Conservation (phyloP, 2,329 filamentous ascomycete genomes). For the Pestalotiopsis sp. region DNA sequence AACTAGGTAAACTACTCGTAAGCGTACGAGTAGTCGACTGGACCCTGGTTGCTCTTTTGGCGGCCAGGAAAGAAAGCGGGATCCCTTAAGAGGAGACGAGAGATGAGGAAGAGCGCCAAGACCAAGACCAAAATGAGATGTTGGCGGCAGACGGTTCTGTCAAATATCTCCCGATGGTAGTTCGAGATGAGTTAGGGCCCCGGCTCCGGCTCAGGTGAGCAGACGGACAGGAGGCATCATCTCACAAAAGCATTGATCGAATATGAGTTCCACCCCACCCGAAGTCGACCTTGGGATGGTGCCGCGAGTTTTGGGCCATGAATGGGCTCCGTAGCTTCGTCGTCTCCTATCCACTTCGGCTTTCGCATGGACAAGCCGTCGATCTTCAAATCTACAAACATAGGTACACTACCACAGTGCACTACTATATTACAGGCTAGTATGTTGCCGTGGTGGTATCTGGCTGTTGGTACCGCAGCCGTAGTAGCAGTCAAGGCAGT, state of each 20-base stretch:
- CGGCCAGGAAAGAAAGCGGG: not conserved
- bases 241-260: not conserved
- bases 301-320: not conserved
- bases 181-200: not conserved
- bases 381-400: not conserved
- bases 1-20: not conserved
- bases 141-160: not conserved
- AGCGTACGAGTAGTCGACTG: not conserved
- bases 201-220: not conserved
- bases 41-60: not conserved
- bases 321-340: not conserved
- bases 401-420: not conserved
- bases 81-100: not conserved
- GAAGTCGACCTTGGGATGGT: not conserved
- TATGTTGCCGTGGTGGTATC: not conserved
- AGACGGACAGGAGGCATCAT: not conserved
- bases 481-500: not conserved
- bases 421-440: not conserved
- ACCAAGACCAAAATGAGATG: not conserved
- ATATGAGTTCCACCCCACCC: not conserved
- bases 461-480: not conserved
- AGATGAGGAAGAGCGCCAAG: slow-evolving; percentile 1
- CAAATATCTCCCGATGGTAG: not conserved
- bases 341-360: not conserved
- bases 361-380: not conserved